These are phyloP conservation scores for Scheffersomyces spartinae DNA, from an alignment of 805 yeast species.

Conservation along the genomic window DNA sequence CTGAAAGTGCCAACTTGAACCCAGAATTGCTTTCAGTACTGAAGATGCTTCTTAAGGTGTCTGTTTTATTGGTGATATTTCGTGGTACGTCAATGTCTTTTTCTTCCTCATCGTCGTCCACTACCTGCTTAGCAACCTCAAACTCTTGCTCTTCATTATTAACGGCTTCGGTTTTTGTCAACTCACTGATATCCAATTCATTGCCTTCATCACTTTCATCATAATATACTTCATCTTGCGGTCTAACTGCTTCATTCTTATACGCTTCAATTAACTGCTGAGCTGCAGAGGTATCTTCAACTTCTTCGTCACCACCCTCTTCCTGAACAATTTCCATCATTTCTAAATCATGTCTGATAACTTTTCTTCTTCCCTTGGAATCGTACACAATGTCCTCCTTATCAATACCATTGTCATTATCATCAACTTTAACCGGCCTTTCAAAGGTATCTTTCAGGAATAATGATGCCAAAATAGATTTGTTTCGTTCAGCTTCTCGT, in stretches of 20 bases:
- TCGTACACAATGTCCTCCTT: constrained; percentile 25
- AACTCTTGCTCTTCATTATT: constrained; percentile 14
- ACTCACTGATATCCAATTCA: constrained; percentile 21
- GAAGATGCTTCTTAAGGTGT: too few relatives aligned
- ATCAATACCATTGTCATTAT: constrained; percentile 18
- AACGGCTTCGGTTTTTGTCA: constrained; percentile 18
- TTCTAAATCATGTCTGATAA: constrained; percentile 22
- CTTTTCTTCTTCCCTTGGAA: constrained; percentile 24
- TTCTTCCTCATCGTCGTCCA: constrained; percentile 1
- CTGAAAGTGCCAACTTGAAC: too few relatives aligned
- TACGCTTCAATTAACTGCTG: constrained; percentile 10
- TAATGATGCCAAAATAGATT: constrained; percentile 22
- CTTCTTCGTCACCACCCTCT: constrained; percentile 15
- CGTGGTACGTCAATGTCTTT: too few relatives aligned
- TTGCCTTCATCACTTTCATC: constrained; percentile 31
- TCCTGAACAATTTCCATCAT: constrained; percentile 13
- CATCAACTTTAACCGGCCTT: constrained; percentile 24
- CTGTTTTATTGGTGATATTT: too few relatives aligned
- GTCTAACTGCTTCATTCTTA: constrained; percentile 11
- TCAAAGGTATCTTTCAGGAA: constrained; percentile 23
- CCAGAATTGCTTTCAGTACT: too few relatives aligned
- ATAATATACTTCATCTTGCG: constrained; percentile 18
- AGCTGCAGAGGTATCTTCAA: constrained; percentile 9
- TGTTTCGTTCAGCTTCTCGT: constrained; percentile 16
- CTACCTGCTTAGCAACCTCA: constrained; percentile 5